Conservation (phyloP, 2,329 filamentous ascomycete genomes). For the Alternaria angustiovoidea region DNA sequence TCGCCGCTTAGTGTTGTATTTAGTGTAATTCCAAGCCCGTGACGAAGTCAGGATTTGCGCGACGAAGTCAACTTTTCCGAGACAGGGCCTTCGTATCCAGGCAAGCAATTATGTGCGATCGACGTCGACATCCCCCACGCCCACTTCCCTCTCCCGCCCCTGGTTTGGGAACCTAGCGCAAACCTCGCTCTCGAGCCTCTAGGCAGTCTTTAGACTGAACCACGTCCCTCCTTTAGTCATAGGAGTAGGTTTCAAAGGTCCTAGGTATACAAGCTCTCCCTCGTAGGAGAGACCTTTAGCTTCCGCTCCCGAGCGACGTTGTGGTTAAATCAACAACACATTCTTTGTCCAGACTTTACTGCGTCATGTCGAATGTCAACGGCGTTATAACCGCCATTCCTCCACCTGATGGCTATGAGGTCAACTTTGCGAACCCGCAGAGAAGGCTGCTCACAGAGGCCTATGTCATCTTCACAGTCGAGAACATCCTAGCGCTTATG, state of each 20-base stretch:
- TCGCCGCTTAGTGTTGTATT: background rate
- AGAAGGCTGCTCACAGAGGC: conserved; percentile 22
- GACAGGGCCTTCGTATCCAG: background rate
- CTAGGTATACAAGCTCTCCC: conserved; percentile 1
- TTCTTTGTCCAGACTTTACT: background rate
- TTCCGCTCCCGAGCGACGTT: background rate
- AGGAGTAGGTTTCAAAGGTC: background rate
- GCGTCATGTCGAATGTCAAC: conserved; percentile 22
- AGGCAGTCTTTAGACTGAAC: background rate
- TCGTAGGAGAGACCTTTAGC: background rate
- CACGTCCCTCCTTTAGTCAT: background rate
- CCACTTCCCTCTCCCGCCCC: conserved; percentile 3
- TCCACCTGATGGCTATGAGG: conserved; percentile 37
- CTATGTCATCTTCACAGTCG: conserved; percentile 32
- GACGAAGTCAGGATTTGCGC: background rate
- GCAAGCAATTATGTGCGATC: conserved; percentile 8
- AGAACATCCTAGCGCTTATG: conserved; percentile 25
- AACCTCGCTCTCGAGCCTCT: conserved; percentile 7
- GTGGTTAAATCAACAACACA: background rate
- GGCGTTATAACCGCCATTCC: conserved; percentile 24
- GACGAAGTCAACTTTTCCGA: background rate
- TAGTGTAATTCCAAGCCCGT: background rate
- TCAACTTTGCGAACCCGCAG: conserved; percentile 39
- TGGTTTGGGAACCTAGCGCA: conserved; percentile 8
- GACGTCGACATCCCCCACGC: background rate